Percentiles rank a stretch among this genome's conserved stretches.
Evolutionary conservation across 768 basidiomycete genomes (phyloP).

Genomic region (Leucosporidium creatinivorum): DNA sequence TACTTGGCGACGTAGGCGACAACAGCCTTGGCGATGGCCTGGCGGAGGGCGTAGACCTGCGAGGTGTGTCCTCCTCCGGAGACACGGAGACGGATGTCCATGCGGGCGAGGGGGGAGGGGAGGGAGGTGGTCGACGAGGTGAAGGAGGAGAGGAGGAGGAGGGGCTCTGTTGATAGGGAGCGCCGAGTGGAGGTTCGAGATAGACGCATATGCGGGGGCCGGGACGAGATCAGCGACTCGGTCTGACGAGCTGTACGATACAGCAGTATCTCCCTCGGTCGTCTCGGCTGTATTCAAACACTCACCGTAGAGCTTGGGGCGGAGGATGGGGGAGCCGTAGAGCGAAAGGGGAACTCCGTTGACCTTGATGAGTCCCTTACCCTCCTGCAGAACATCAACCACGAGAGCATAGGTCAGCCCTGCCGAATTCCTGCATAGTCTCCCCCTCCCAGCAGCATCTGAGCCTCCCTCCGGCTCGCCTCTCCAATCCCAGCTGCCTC

Average conservation of each 20-base stretch:
- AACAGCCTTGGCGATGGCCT: conserved; percentile 95
- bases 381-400: conserved; percentile 39
- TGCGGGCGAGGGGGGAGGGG: conserved; percentile 71
- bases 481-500: neutral
- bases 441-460: neutral
- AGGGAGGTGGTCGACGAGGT: conserved; percentile 45
- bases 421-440: neutral
- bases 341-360: conserved; percentile 96
- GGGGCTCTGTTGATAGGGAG: conserved; percentile 46
- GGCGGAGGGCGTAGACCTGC: conserved; percentile 96
- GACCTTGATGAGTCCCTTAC: conserved; percentile 90
- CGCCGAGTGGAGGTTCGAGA: neutral
- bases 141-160: conserved; percentile 61
- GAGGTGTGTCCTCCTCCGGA: conserved; percentile 99
- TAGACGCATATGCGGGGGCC: neutral
- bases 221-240: neutral
- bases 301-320: conserved; percentile 83
- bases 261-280: too few relatives aligned
- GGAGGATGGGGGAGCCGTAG: conserved; percentile 88
- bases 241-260: neutral
- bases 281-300: conserved; percentile 40
- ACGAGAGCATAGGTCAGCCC: neutral
- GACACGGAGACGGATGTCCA: conserved; percentile 96
- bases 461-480: neutral
- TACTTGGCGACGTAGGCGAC: conserved; percentile 99